Conservation (phyloP, 2,329 filamentous ascomycete genomes). For the Cladosporium cucumerinum region DNA sequence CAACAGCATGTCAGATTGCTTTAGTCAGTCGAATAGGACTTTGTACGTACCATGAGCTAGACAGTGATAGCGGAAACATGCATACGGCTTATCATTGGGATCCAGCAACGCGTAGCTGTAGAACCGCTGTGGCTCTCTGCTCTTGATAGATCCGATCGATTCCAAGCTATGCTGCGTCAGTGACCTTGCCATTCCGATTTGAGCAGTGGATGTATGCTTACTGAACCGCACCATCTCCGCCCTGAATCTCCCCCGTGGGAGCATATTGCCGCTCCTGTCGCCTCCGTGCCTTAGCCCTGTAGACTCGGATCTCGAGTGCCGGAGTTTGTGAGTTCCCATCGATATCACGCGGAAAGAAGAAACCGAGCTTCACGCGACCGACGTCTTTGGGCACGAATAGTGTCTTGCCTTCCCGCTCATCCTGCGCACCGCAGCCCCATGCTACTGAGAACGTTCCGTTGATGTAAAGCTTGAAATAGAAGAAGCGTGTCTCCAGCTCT, state of each 20-base stretch:
- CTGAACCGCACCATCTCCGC: slow-evolving; percentile 18
- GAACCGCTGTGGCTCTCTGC: slow-evolving; percentile 41
- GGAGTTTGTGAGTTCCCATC: slow-evolving; percentile 21
- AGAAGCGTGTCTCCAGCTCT: slow-evolving; percentile 25
- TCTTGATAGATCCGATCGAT: slow-evolving; percentile 25
- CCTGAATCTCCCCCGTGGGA: neutral
- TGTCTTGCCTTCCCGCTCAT: slow-evolving; percentile 44
- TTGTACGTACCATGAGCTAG: slow-evolving; percentile 18
- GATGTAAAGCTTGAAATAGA: slow-evolving; percentile 48
- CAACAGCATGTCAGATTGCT: neutral
- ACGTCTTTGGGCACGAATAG: slow-evolving; percentile 34
- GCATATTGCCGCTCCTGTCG: slow-evolving; percentile 30
- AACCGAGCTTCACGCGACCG: slow-evolving; percentile 39
- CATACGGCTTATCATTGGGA: slow-evolving; percentile 47
- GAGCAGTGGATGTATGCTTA: neutral
- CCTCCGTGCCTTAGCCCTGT: slow-evolving; percentile 40
- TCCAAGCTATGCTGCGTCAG: neutral
- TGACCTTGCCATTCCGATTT: neutral
- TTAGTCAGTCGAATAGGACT: neutral
- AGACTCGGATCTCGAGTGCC: slow-evolving; percentile 42
- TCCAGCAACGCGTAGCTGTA: slow-evolving; percentile 52
- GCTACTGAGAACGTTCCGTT: slow-evolving; percentile 39
- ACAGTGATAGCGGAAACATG: slow-evolving; percentile 40
- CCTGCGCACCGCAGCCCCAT: slow-evolving; percentile 44
- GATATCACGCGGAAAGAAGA: slow-evolving; percentile 36